Evolutionary conservation across 331 rosid species (phyloP), one percentile per base, ranked within the genome.

Genomic region (Quercus lobata): DNA sequence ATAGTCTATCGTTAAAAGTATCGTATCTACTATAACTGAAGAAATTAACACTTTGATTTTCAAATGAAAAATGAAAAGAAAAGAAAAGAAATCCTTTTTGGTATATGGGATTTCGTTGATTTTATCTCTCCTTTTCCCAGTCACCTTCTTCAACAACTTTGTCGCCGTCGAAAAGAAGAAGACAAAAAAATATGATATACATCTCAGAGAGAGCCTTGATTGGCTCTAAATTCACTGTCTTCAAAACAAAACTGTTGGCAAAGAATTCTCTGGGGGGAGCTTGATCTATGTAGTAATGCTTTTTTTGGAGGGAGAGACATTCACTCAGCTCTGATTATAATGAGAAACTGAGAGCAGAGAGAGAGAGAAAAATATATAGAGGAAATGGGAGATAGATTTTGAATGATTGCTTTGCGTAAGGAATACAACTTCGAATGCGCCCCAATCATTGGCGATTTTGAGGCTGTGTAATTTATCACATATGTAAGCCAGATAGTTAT

Each of bases 51-150:
- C 15, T 49, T 55, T 54, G 49, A 54, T 58, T 79, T 25, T 25
- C 24, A 34, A 72, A 74, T 49, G 18, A 49, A 49, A 49, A 11
- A 49, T 41, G 49, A 34, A 72, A 74, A 11, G 54, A 49, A 11
- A 46, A 9, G 16, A 49, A 49, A 49, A 11, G 55, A 49, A 49
- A 49, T 14, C 18, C 17, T 49, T 49, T 49, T 49, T 49, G 49
- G 14, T 41, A 41, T 41, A 41, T 41, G 49, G 55, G 18, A 49
- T 49, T 15, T 49, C 17, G 17, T 9, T 41, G 49, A 41, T 49
- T 49, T 49, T 49, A 91, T 91, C 91, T 44, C 85, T 91, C 91
- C 60, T 84, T 89, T 76, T 88, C 91, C 93, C 96, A 91, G 82
- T 84, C 66, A 78, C 78, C 53, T 90, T 81, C 70, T 22, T 15